These are phyloP conservation scores for Aspergillus neotritici DNA, from an alignment of 2,329 filamentous ascomycete species.

Conservation along the genomic window DNA sequence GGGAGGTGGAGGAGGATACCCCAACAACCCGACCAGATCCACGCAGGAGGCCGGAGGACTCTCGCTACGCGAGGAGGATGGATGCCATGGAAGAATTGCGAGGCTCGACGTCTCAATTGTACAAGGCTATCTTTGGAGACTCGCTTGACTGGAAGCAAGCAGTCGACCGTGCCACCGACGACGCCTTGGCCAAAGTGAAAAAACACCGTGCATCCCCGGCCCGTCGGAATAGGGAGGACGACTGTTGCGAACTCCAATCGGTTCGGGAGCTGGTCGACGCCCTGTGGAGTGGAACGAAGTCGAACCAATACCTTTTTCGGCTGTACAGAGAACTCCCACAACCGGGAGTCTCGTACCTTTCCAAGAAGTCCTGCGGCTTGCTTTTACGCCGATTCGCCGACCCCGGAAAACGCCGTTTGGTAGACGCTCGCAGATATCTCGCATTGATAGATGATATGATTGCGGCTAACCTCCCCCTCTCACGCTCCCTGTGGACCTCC, in stretches of 20 bases:
- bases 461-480: slow-evolving; percentile 63
- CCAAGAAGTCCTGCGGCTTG: slow-evolving; percentile 50
- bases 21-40: neutral
- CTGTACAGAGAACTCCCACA: slow-evolving; percentile 49
- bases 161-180: slow-evolving; percentile 35
- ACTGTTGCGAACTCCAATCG: slow-evolving; percentile 29
- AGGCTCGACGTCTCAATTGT: slow-evolving; percentile 20
- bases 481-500: slow-evolving; percentile 69
- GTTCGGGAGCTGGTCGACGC: slow-evolving; percentile 38
- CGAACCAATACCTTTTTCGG: slow-evolving; percentile 48
- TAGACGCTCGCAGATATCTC: slow-evolving; percentile 71
- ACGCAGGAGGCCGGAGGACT: neutral
- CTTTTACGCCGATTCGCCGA: slow-evolving; percentile 65
- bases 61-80: slow-evolving; percentile 6
- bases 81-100: slow-evolving; percentile 16
- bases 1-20: too few species aligned
- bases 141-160: slow-evolving; percentile 22
- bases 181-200: slow-evolving; percentile 15
- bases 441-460: slow-evolving; percentile 79
- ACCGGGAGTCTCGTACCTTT: slow-evolving; percentile 50
- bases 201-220: slow-evolving; percentile 28
- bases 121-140: slow-evolving; percentile 17
- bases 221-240: slow-evolving; percentile 9
- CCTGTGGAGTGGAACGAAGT: slow-evolving; percentile 40
- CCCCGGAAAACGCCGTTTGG: slow-evolving; percentile 32